Evolutionary conservation across 2,329 filamentous ascomycete genomes (phyloP).

Genomic region (Balansia obtecta): DNA sequence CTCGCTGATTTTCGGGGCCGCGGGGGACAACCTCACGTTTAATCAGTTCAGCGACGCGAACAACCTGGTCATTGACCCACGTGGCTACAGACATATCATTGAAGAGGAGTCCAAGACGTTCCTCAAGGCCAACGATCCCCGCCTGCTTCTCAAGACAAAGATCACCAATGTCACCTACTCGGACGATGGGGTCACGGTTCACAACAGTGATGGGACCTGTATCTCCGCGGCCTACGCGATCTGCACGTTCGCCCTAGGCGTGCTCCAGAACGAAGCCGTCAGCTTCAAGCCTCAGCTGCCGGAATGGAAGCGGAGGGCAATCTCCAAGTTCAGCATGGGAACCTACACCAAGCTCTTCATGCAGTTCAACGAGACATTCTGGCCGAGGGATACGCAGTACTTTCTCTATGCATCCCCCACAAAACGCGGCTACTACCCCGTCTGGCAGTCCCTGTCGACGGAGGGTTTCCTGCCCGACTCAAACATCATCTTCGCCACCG

Average conservation of each 20-base stretch:
- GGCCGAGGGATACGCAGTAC: slow-evolving; percentile 33
- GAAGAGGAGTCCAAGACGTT: slow-evolving; percentile 45
- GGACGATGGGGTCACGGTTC: slow-evolving; percentile 37
- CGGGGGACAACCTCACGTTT: slow-evolving; percentile 48
- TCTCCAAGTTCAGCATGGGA: slow-evolving; percentile 54
- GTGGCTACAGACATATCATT: slow-evolving; percentile 48
- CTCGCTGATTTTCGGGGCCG: slow-evolving; percentile 41
- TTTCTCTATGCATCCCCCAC: slow-evolving; percentile 32
- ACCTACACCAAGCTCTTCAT: slow-evolving; percentile 65
- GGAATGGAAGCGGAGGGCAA: slow-evolving; percentile 50
- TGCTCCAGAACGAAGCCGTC: slow-evolving; percentile 49
- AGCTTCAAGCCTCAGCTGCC: slow-evolving; percentile 47
- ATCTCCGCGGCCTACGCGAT: slow-evolving; percentile 50
- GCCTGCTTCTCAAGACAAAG: slow-evolving; percentile 45
- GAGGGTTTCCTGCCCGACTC: slow-evolving; percentile 46
- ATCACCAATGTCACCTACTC: slow-evolving; percentile 43
- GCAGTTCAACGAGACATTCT: slow-evolving; percentile 56
- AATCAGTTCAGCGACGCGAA: slow-evolving; percentile 50
- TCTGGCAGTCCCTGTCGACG: slow-evolving; percentile 51
- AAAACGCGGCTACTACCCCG: slow-evolving; percentile 33
- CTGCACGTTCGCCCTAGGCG: slow-evolving; percentile 55
- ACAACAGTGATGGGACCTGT: slow-evolving; percentile 40
- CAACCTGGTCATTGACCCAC: slow-evolving; percentile 47
- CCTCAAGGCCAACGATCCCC: slow-evolving; percentile 38
- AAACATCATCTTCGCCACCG: slow-evolving; percentile 54